Evolutionary conservation across 441 rosid species (phyloP), one percentile per base, ranked within the genome.

Genomic region (Hura crepitans): DNA sequence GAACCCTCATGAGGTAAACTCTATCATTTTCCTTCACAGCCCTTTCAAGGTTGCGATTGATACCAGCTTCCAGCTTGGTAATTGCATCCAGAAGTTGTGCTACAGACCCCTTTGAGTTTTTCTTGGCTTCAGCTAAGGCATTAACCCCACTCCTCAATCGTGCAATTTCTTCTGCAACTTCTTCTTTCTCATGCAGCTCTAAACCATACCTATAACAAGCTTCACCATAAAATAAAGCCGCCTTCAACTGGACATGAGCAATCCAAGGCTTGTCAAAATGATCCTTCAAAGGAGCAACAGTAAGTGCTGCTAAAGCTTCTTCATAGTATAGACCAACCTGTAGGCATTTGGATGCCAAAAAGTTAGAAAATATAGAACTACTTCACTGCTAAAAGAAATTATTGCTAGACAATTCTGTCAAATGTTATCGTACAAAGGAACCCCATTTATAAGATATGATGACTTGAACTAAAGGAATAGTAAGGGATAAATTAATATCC

Each of bases 11-110:
- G 66, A 94, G 89, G 77, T 94, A 94, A 71, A 94, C 98, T 74
- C 98, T 86, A 63, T 94, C 97, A 83, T 94, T 94, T 81, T 94
- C 98, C 85, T 94, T 94, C 61, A 88, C 78, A 51, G 98, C 98
- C 80, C 97, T 90, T 64, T 94, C 97, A 54, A 91, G 80, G 74
- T 91, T 87, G 68, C 83, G 81, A 73, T 82, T 88, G 63, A 88
- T 84, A 81, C 80, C 85, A 51, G 82, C 89, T 77, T 91, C 97
- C 49, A 94, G 81, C 79, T 85, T 86, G 85, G 62, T 85, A 54
- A 89, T 81, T 10, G 92, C 97, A 75, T 94, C 98, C 71, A 91
- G 62, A 78, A 94, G 89, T 79, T 91, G 98, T 35, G 84, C 80
- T 50, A 96, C 85, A 66, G 92, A 92, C 49, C 98, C 97, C 74